Evolutionary conservation across 225 moss, liverwort and hornwort genomes (phyloP), one percentile per base, ranked within the genome.

Genomic region (Polytrichum commune): DNA sequence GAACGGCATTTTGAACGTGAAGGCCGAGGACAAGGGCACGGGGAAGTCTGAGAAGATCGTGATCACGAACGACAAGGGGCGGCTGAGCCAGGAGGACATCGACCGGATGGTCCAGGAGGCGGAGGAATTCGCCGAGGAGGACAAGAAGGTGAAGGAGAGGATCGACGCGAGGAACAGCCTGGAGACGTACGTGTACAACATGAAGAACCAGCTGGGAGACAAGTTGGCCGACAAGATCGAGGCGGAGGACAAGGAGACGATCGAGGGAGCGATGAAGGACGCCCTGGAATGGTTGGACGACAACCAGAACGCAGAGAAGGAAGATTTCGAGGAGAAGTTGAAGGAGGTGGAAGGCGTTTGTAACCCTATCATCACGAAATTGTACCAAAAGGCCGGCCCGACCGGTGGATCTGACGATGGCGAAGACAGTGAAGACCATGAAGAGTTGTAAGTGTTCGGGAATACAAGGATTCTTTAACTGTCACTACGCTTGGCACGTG

Each of bases 181-280:
- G 75, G 85, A 89, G 78, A 89, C 85, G 16, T 89, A 89, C 64
- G 85, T 89, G 72, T 89, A 89, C 85, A 89, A 89, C 80, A 89
- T 85, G 85, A 85, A 89, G 78, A 89, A 89, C 75, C 79, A 82
- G 72, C 67, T 85, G 22, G 64, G 70, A 33, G 85, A 85, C 72
- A 85, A 85, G 77, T 67, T 85, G 74, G 85, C 76, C 3, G 74
- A 85, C 60, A 85, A 85, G 76, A 82, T 85, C 54, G 79, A 82
- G 46, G 63, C 78, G 0, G 74, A 75, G 73, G 85, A 85, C 60
- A 85, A 85, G 67, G 85, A 85, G 73, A 82, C 82, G 10, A 82
- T 85, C 53, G 85, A 82, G 64, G 65, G 76, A 9, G 82, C 82
- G 55, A 53, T 85, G 85, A 79, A 85, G 76, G 85, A 85, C 77